Evolutionary conservation across 371 early-diverging fungal species (phyloP), one percentile per base, ranked within the genome.

Genomic region (Apophysomyces sp.): DNA sequence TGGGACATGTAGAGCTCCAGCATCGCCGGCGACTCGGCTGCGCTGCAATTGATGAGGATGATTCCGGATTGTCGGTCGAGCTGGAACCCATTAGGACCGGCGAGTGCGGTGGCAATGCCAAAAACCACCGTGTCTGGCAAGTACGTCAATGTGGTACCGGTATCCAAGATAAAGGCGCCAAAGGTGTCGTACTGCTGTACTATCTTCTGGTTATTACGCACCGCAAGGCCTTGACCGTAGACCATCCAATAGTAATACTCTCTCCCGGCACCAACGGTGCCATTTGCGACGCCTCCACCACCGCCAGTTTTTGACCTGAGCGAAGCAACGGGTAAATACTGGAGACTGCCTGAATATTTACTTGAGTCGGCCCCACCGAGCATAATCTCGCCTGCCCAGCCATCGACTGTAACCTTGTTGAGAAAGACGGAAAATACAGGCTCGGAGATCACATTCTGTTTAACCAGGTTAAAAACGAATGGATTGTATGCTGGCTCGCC

Each of bases 291-390:
- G 31, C 53, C 41, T 7, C 40, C 44, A 7, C 31, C 34, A 30
- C 44, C 31, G 40, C 54, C 44, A 30, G 52, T 28, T 13, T 49
- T 49, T 12, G 67, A 58, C 4, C 60, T 63, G 2, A 76, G 54
- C n/a, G 66, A 58, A 0, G 74, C 74, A 0, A 80, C 81, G 6
- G 81, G 74, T 27, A 77, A 53, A 44, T 86, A 88, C 4, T 65
- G 67, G 39, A 88, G 52, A 3, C 74, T 67, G 11, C 88, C 88
- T 1, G 66, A 59, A 61, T 73, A 86, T 62, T 82, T 83, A 52
- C 74, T 55, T 13, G 57, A 15, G 62, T 89, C 86, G 32, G 77
- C 74, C 2, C 83, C 87, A 6, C 86, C 87, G 69, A 89, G 77
- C 21, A 80, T 80, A 49, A 87, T 77, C 55, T 86, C 83, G 13